phyloP scores from a whole-genome alignment of 2,329 filamentous ascomycete genomes.

The Blastomyces parvus region DNA sequence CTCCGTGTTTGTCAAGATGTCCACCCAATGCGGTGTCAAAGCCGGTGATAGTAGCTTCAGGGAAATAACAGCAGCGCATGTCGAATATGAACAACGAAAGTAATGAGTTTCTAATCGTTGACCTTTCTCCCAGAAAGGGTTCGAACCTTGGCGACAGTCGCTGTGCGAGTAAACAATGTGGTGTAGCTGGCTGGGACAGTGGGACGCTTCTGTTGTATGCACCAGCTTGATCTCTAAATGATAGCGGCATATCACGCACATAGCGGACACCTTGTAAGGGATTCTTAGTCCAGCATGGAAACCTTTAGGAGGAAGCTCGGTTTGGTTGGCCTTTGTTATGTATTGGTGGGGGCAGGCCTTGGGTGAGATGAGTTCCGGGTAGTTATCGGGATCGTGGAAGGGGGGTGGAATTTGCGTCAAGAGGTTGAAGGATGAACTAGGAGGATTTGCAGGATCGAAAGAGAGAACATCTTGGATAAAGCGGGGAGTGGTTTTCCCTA shows the following conservation, averaged over 20 bases:
- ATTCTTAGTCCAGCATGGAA: slow-evolving; percentile 22
- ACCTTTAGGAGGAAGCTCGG: slow-evolving; percentile 37
- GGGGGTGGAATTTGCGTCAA: slow-evolving; percentile 50
- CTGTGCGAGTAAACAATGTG: slow-evolving; percentile 44
- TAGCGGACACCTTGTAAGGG: slow-evolving; percentile 49
- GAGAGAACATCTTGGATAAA: slow-evolving; percentile 38
- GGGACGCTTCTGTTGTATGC: slow-evolving; percentile 36
- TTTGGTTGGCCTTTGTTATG: slow-evolving; percentile 48
- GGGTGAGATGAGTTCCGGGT: slow-evolving; percentile 28
- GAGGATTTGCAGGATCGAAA: slow-evolving; percentile 38
- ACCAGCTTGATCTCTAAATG: slow-evolving; percentile 52
- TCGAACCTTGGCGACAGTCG: slow-evolving; percentile 19
- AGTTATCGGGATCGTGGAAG: slow-evolving; percentile 27
- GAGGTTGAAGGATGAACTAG: slow-evolving; percentile 42
- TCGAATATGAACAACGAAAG: slow-evolving; percentile 52
- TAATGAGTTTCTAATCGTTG: slow-evolving; percentile 37
- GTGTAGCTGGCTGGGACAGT: slow-evolving; percentile 49
- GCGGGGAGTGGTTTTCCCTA: slow-evolving; percentile 45
- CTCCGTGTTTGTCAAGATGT: slow-evolving; percentile 46
- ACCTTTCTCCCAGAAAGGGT: slow-evolving; percentile 18
- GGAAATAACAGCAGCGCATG: slow-evolving; percentile 46
- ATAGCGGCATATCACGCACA: slow-evolving; percentile 53
- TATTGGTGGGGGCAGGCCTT: slow-evolving; percentile 52
- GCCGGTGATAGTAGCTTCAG: slow-evolving; percentile 45
- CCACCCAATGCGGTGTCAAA: slow-evolving; percentile 40